These are phyloP conservation scores for Boletus pseudo-olivaceus DNA, from an alignment of 768 basidiomycete species.

Conservation along the genomic window DNA sequence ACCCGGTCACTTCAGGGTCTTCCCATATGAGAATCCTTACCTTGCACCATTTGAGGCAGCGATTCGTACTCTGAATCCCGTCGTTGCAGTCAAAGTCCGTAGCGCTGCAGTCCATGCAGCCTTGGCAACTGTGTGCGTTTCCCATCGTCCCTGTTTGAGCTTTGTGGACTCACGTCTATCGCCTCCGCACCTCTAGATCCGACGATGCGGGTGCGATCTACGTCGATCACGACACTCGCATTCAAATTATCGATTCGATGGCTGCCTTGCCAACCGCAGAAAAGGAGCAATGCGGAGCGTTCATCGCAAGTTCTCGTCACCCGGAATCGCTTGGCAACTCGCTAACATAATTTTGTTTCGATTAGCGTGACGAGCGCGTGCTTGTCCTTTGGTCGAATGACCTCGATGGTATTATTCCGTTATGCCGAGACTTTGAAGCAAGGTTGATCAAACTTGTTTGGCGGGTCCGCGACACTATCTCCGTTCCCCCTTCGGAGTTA, in stretches of 20 bases:
- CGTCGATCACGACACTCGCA: conserved; percentile 77
- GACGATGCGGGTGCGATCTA: conserved; percentile 62
- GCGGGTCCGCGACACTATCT: conserved; percentile 43
- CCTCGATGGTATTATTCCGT: conserved; percentile 72
- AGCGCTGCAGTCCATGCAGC: conserved; percentile 81
- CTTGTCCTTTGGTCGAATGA: conserved; percentile 84
- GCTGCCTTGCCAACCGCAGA: conserved; percentile 67
- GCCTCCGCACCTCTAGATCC: conserved; percentile 34
- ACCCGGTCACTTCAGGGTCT: conserved; percentile 69
- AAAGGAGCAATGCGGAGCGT: conserved; percentile 90
- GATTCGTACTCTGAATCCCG: conserved; percentile 70
- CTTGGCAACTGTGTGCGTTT: conserved; percentile 60
- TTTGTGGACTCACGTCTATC: conserved; percentile 1
- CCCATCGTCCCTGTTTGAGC: not conserved
- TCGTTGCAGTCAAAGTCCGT: conserved; percentile 79
- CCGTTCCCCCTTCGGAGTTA: conserved; percentile 33
- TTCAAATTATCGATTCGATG: conserved; percentile 79
- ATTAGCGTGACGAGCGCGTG: conserved; percentile 77
- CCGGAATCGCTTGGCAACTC: not conserved
- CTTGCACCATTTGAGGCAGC: conserved; percentile 82
- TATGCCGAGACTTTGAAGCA: conserved; percentile 69
- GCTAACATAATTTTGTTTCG: conserved; percentile 1
- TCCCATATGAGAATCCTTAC: conserved; percentile 82
- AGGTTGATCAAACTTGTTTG: conserved; percentile 82
- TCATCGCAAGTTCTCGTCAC: conserved; percentile 51